These are phyloP conservation scores for Blastocystis sp. DNA, from an alignment of 352 stramenopile species.

Conservation along the genomic window DNA sequence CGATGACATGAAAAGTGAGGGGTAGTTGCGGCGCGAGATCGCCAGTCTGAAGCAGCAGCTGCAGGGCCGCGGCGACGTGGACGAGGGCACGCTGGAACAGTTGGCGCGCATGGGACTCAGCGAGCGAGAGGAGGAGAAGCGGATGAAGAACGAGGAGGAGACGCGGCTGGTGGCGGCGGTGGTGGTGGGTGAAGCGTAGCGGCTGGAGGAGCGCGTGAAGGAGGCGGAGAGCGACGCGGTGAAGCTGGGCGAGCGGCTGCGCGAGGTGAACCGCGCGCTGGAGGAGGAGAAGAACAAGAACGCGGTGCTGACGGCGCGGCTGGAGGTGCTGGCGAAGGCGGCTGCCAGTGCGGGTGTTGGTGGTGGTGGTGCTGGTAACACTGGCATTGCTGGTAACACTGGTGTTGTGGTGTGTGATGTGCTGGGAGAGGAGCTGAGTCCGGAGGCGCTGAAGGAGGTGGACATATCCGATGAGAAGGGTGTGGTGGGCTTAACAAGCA, in stretches of 20 bases:
- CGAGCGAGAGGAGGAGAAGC: background rate
- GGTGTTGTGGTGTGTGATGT: background rate
- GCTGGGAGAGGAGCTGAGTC: background rate
- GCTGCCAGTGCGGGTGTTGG: background rate
- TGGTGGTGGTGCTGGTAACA: background rate
- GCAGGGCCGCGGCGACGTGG: slow-evolving; percentile 29
- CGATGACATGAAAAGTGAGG: background rate
- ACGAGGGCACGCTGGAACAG: slow-evolving; percentile 54
- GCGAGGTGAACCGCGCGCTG: background rate
- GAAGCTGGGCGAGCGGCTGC: slow-evolving; percentile 16
- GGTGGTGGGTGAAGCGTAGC: background rate
- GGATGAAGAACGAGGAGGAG: background rate
- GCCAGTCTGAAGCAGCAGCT: slow-evolving; percentile 83
- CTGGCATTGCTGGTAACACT: background rate
- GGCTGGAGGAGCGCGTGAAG: slow-evolving; percentile 30
- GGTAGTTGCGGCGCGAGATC: slow-evolving; percentile 91
- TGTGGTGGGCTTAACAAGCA: background rate
- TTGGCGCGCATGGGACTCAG: background rate
- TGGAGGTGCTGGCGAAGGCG: background rate
- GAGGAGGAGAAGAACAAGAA: background rate
- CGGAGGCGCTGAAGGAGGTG: background rate
- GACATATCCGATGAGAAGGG: slow-evolving; percentile 2
- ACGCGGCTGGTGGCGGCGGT: background rate
- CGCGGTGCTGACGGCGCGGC: background rate
- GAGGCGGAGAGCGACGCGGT: slow-evolving; percentile 75